Evolutionary conservation across 257 asterid genomes (phyloP), one percentile per base, ranked within the genome.

Genomic region (Mitragyna speciosa): DNA sequence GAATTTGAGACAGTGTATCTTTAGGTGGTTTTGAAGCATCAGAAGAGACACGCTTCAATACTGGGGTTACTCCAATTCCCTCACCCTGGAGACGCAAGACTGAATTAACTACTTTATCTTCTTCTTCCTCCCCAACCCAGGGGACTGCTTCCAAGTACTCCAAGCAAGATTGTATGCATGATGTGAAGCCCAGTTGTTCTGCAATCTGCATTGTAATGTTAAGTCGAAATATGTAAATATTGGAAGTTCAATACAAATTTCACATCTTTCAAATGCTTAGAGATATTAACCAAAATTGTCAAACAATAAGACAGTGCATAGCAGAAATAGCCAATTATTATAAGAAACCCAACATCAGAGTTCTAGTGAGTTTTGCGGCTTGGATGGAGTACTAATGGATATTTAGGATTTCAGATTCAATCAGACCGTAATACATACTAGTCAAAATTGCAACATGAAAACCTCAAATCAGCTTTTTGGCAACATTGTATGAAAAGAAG

Each of bases 81-180:
- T 93, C 96, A 14, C 85, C 86, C 83, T 88, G 90, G 26, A 95
- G 94, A 68, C 80, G 90, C 73, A 83, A 71, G 72, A 95, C 88
- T 17, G 92, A 89, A 26, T 94, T 83, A 74, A 95, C 93, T 43
- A 95, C 99, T 75, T 83, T 92, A 83, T 92, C 94, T 86, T 95
- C 99, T 83, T 95, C 99, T 73, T 95, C 99, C 82, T 93, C 96
- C 58, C 99, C 99, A 26, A 92, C 96, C 99, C 99, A 95, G 0
- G 99, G 99, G 74, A 88, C 99, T 20, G 99, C 98, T 91, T 95
- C 99, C 86, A 95, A 88, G 91, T 92, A 91, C 78, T 92, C 98
- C 88, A 95, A 87, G 83, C 99, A 95, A 12, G 91, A 87, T 58
- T 80, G 86, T 79, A 92, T 83, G 86, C 99, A 95, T 15, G 90